Conservation (phyloP, 148 eudicot species). For the Persicaria maculosa region DNA sequence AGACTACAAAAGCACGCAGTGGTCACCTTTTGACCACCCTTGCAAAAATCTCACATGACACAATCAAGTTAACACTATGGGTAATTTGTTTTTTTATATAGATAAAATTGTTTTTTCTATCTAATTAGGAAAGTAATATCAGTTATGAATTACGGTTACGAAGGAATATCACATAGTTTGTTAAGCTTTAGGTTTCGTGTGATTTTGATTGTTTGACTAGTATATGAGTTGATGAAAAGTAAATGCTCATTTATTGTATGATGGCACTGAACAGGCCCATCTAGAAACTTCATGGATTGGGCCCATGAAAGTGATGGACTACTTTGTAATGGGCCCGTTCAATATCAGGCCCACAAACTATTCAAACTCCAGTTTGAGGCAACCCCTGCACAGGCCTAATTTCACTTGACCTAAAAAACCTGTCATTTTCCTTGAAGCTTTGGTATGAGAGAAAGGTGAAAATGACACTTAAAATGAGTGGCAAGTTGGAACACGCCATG, state of each 20-base stretch:
- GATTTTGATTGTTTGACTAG: no score
- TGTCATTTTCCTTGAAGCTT: neutral
- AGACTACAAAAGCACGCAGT: neutral
- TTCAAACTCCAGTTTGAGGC: neutral
- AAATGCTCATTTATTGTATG: neutral
- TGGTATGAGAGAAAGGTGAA: constrained; percentile 10
- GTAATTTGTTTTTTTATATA: no score
- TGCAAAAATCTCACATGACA: no score
- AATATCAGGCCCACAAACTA: neutral
- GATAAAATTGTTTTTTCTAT: no score
- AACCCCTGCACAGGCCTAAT: neutral
- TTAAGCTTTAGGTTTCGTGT: no score
- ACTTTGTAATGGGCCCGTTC: neutral
- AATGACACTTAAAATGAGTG: neutral
- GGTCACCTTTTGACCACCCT: neutral
- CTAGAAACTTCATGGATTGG: constrained; percentile 6
- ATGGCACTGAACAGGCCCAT: neutral
- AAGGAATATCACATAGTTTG: no score
- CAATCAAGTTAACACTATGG: no score
- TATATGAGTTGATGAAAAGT: neutral
- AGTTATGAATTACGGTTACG: no score
- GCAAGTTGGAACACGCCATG: constrained; percentile 7
- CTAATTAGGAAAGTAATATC: no score
- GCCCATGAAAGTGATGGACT: constrained; percentile 8
- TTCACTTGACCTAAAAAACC: neutral